Percentiles rank a stretch among this genome's conserved stretches.
phyloP scores from a whole-genome alignment of 108 stramenopile genomes.

The Discostella stelligeroides region DNA sequence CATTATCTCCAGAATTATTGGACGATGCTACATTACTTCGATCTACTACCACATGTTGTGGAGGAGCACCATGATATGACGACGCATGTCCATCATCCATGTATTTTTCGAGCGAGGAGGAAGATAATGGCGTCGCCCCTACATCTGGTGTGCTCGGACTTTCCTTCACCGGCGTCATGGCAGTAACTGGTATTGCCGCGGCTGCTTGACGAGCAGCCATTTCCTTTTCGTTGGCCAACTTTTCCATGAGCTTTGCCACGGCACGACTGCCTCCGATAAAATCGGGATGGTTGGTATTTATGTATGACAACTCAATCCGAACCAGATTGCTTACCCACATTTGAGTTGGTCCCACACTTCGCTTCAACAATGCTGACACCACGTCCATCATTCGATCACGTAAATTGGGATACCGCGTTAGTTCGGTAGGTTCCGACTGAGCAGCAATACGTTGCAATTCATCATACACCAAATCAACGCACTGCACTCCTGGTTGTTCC shows the following conservation, averaged over 20 bases:
- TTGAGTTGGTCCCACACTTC: constrained; percentile 86
- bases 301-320: constrained; percentile 94
- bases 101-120: constrained; percentile 57
- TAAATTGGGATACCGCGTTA: constrained; percentile 90
- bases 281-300: constrained; percentile 99
- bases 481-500: constrained; percentile 93
- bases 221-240: constrained; percentile 68
- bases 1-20: constrained; percentile 42
- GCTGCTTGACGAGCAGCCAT: constrained; percentile 39
- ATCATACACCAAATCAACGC: constrained; percentile 95
- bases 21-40: constrained; percentile 17
- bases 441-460: constrained; percentile 92
- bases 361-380: constrained; percentile 69
- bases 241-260: constrained; percentile 85
- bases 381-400: constrained; percentile 92
- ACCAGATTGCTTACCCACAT: constrained; percentile 95
- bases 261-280: constrained; percentile 95
- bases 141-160: constrained; percentile 6
- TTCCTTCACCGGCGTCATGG: constrained; percentile 44
- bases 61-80: constrained; percentile 45
- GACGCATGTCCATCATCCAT: constrained; percentile 53
- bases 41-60: constrained; percentile 51
- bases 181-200: constrained; percentile 13
- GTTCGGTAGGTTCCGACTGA: constrained; percentile 87
- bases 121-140: constrained; percentile 58